A percentile compares a stretch with the other conserved stretches of the same genome.
phyloP scores from a whole-genome alignment of 768 basidiomycete genomes.

The Agrocybe pediades region DNA sequence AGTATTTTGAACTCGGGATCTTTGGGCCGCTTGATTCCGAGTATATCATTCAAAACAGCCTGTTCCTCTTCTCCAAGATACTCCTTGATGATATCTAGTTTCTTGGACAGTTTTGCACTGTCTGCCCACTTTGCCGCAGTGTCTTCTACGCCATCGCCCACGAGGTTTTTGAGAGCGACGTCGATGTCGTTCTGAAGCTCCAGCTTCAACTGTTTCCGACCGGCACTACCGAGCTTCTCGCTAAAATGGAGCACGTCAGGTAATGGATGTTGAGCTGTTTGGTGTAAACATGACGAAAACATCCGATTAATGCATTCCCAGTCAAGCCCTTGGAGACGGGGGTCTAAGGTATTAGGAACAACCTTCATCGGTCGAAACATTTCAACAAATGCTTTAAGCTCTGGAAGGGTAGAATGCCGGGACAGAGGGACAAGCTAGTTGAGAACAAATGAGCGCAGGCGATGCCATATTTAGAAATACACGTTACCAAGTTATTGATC shows the following conservation, averaged over 20 bases:
- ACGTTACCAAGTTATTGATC: slow-evolving; percentile 65
- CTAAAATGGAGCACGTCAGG: slow-evolving; percentile 2
- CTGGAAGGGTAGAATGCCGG: slow-evolving; percentile 87
- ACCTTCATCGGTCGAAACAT: slow-evolving; percentile 79
- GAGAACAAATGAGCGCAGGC: not conserved
- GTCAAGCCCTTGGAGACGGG: slow-evolving; percentile 58
- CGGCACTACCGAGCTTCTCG: slow-evolving; percentile 3
- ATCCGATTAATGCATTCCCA: slow-evolving; percentile 72
- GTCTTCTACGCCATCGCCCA: slow-evolving; percentile 51
- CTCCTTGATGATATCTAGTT: slow-evolving; percentile 43
- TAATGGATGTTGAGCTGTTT: slow-evolving; percentile 12
- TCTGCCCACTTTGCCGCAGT: slow-evolving; percentile 60
- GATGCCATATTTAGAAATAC: slow-evolving; percentile 13
- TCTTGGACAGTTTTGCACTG: slow-evolving; percentile 42
- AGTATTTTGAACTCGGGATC: no score
- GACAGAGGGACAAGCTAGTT: slow-evolving; percentile 79
- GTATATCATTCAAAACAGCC: slow-evolving; percentile 34
- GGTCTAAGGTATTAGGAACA: slow-evolving; percentile 76
- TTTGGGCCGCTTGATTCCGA: slow-evolving; percentile 23
- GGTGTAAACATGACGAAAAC: slow-evolving; percentile 60
- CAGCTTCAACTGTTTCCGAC: slow-evolving; percentile 9
- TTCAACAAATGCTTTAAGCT: slow-evolving; percentile 77
- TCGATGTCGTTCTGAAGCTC: slow-evolving; percentile 39
- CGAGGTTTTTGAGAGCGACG: slow-evolving; percentile 63
- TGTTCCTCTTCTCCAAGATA: slow-evolving; percentile 42